Base-by-base conservation (phyloP, 2,329 filamentous ascomycete genomes). In the Lachnellula subtilissima region DNA sequence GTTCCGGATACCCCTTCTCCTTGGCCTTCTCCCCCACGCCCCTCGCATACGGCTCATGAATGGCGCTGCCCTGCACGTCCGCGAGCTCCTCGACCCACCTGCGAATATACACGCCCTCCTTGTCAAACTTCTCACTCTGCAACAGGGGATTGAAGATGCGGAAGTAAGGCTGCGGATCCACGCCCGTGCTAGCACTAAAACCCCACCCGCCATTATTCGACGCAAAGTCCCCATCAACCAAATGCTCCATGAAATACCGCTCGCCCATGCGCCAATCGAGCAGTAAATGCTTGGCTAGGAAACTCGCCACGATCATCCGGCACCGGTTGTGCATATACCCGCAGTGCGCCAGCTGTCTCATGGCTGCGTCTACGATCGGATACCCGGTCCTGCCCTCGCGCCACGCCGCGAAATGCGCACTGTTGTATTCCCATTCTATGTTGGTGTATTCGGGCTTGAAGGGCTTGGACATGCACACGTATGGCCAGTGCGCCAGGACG, bases 161-260 rank as follows among this genome's bases (percentile, higher is more conserved):
- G 61, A 96, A 96, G 69, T 95, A 96, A 0, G 91, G 91, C 71
- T 96, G 89, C 1, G 90, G 88, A 70, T 95, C 90, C 6, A 91
- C 88, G 1, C 89, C 88, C 0, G 85, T 86, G 17, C 79, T 83
- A 4, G 86, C 84, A 91, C 59, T 58, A 48, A 69, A 71, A 4
- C 68, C 68, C 69, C 69, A 71, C 1, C 68, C 68, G 1, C 68
- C 69, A 43, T 70, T 70, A 22, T 71, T 71, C 1, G 61, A 65
- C 1, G 69, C 69, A 54, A 71, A 70, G 48, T 71, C 69, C 0
- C 68, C 69, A 45, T 71, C 70, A 12, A 71, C 66, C 2, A 69
- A 76, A 61, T 88, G 77, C 67, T 89, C 84, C 88, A 94, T 94
- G 71, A 95, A 95, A 68, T 86, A 90, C 1, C 77, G 77, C 73